Conservation (phyloP, 202 grass and related monocot species). For the Thinopyrum obtusiflorum region DNA sequence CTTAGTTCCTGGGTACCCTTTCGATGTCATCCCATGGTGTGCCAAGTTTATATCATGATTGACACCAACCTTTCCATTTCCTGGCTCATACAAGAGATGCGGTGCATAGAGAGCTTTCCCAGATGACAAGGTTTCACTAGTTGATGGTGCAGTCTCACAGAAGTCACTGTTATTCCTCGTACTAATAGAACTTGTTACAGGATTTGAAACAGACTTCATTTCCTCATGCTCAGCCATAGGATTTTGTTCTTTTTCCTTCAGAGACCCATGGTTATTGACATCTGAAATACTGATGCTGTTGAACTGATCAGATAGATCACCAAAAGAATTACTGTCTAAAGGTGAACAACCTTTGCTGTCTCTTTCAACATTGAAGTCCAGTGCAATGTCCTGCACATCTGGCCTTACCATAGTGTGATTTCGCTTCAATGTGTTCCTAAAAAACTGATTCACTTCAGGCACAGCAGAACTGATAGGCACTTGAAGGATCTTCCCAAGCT, state of each 20-base stretch:
- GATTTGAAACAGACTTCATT: constrained; percentile 32
- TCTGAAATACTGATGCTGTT: constrained; percentile 57
- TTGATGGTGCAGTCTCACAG: constrained; percentile 27
- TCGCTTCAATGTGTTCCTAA: constrained; percentile 74
- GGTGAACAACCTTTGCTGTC: not conserved
- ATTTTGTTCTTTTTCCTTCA: constrained; percentile 35
- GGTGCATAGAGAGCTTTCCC: constrained; percentile 30
- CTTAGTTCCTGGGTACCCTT: constrained; percentile 9
- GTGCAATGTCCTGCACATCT: constrained; percentile 53
- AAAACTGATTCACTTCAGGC: constrained; percentile 71
- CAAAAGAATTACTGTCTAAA: constrained; percentile 31
- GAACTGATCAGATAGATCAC: constrained; percentile 38
- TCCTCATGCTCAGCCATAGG: constrained; percentile 26
- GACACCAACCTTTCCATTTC: constrained; percentile 24
- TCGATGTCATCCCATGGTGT: constrained; percentile 9
- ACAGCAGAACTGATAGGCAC: constrained; percentile 37
- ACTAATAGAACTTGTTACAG: constrained; percentile 27
- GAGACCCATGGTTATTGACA: constrained; percentile 24
- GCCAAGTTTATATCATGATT: not conserved
- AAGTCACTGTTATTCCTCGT: constrained; percentile 28
- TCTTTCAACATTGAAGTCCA: constrained; percentile 42
- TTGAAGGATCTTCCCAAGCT: constrained; percentile 74
- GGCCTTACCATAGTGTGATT: constrained; percentile 57
- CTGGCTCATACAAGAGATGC: constrained; percentile 26
- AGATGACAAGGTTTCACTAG: constrained; percentile 42